phyloP scores from a whole-genome alignment of 192 early-diverging fungal genomes.

The Chytriomyces sp. region DNA sequence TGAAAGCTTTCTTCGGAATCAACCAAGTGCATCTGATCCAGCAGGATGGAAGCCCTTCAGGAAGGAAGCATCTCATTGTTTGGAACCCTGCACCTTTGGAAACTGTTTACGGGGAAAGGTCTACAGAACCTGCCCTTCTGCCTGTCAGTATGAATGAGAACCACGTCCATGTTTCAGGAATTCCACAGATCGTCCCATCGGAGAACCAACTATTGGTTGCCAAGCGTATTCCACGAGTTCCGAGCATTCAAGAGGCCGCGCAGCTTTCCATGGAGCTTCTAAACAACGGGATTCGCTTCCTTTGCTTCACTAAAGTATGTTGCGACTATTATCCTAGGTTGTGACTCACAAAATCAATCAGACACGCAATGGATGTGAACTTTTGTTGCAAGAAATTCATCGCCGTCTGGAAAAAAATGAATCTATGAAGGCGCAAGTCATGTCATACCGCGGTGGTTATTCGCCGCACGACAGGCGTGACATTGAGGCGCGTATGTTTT shows the following conservation, averaged over 20 bases:
- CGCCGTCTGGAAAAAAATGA: not conserved
- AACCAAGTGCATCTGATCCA: constrained; percentile 21
- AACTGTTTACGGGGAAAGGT: too few species aligned
- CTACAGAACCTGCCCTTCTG: too few species aligned
- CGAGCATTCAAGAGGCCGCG: not conserved
- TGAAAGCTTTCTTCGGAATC: constrained; percentile 46
- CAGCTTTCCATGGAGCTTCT: constrained; percentile 10
- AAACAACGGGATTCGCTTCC: constrained; percentile 22
- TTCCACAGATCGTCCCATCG: not conserved
- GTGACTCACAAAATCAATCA: constrained; percentile 44
- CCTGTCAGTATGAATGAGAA: not conserved
- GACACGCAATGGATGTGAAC: constrained; percentile 55
- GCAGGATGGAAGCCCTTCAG: constrained; percentile 39
- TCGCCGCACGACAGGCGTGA: constrained; percentile 60
- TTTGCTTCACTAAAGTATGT: constrained; percentile 46
- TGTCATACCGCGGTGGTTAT: constrained; percentile 83
- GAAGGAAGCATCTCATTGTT: constrained; percentile 42
- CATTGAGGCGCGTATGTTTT: constrained; percentile 72
- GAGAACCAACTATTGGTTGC: not conserved
- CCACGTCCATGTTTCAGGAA: not conserved
- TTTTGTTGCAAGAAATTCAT: constrained; percentile 38
- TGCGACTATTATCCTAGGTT: not conserved
- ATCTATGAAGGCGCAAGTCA: constrained; percentile 33
- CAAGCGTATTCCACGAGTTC: constrained; percentile 3
- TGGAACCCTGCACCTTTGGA: constrained; percentile 45